These are phyloP conservation scores for Dimocarpus longan DNA, from an alignment of 345 rosid species.

Conservation along the genomic window DNA sequence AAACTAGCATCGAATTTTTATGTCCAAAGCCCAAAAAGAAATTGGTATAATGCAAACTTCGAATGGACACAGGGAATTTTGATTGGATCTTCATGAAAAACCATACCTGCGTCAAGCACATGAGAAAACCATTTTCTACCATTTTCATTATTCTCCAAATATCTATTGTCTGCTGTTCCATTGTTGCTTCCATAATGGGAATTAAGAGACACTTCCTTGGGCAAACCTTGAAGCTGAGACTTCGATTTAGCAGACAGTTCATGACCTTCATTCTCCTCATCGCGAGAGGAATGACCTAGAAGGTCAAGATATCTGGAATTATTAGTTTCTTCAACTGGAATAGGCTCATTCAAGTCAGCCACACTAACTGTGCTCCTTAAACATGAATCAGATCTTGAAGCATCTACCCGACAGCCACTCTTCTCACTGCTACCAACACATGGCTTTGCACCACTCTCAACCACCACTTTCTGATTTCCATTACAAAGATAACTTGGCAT, in stretches of 20 bases:
- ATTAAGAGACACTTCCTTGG: slow-evolving; percentile 40
- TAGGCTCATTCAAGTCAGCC: slow-evolving; percentile 86
- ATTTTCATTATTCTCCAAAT: slow-evolving; percentile 29
- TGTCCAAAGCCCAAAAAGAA: slow-evolving; percentile 12
- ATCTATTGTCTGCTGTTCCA: slow-evolving; percentile 23
- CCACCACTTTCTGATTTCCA: slow-evolving; percentile 39
- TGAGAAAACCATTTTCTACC: slow-evolving; percentile 47
- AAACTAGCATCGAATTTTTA: slow-evolving; percentile 6
- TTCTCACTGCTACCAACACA: slow-evolving; percentile 34
- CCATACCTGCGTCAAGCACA: slow-evolving; percentile 57
- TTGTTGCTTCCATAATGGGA: slow-evolving; percentile 35
- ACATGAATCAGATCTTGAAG: slow-evolving; percentile 44
- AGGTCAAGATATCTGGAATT: slow-evolving; percentile 40
- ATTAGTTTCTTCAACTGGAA: slow-evolving; percentile 50
- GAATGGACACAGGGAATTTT: slow-evolving; percentile 11
- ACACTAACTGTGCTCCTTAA: slow-evolving; percentile 43
- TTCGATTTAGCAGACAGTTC: slow-evolving; percentile 35
- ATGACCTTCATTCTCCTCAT: slow-evolving; percentile 40
- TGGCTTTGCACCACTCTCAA: slow-evolving; percentile 40
- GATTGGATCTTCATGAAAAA: slow-evolving; percentile 22
- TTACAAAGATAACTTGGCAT: slow-evolving; percentile 49
- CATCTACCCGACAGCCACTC: slow-evolving; percentile 40
- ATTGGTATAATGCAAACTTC: background rate
- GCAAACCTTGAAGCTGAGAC: slow-evolving; percentile 41
- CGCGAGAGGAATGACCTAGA: slow-evolving; percentile 29